Conservation (phyloP, 768 basidiomycete species). For the Leccinum rimulosum region DNA sequence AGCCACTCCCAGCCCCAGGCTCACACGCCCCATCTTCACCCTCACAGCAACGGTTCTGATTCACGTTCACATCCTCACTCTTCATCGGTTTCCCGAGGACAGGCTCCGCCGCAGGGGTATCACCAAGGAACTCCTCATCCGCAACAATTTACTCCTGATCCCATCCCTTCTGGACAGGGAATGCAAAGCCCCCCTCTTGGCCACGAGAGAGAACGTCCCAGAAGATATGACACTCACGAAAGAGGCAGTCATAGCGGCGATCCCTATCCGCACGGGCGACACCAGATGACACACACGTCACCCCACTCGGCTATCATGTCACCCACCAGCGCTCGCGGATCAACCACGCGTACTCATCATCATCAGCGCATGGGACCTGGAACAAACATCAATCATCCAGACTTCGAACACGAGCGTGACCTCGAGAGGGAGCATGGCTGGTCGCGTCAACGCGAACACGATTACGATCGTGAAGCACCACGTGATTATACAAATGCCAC, state of each 20-base stretch:
- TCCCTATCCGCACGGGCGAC: slow-evolving; percentile 33
- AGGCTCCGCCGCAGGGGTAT: slow-evolving; percentile 31
- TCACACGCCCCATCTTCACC: slow-evolving; percentile 43
- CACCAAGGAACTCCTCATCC: slow-evolving; percentile 40
- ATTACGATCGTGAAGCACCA: slow-evolving; percentile 37
- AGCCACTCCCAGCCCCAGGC: slow-evolving; percentile 35
- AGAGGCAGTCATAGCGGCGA: slow-evolving; percentile 34
- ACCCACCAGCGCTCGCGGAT: slow-evolving; percentile 35
- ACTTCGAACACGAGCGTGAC: slow-evolving; percentile 38
- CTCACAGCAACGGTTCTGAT: slow-evolving; percentile 40
- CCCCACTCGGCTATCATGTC: slow-evolving; percentile 34
- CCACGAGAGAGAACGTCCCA: slow-evolving; percentile 42
- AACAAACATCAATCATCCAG: slow-evolving; percentile 47
- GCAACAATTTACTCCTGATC: slow-evolving; percentile 48
- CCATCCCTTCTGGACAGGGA: slow-evolving; percentile 42
- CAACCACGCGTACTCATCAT: slow-evolving; percentile 48
- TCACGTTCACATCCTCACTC: slow-evolving; percentile 50
- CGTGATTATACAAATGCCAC: slow-evolving; percentile 31
- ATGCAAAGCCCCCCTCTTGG: slow-evolving; percentile 49
- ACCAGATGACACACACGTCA: slow-evolving; percentile 32
- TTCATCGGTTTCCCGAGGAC: slow-evolving; percentile 50
- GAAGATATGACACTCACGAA: slow-evolving; percentile 50
- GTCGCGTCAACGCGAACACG: slow-evolving; percentile 41
- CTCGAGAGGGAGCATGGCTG: slow-evolving; percentile 46
- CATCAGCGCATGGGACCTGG: slow-evolving; percentile 70